Evolutionary conservation across 768 basidiomycete genomes (phyloP), one percentile per base, ranked within the genome.

Genomic region (Rhodotorula toruloides): DNA sequence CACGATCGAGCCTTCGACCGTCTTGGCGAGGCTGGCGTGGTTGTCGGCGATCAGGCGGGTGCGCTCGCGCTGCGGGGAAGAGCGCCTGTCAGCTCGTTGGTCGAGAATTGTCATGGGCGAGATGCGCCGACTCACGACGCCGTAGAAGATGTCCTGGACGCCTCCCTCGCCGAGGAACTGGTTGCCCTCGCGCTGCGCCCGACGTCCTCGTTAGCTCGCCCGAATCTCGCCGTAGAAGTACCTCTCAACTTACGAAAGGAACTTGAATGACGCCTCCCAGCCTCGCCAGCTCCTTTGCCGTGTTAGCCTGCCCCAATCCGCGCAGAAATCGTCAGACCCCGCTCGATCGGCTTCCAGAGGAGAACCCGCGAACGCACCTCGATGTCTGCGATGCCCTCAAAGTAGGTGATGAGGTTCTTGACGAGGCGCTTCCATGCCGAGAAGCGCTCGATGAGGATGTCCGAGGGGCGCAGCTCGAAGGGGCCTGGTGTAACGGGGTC

Each of bases 111-210:
- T 14, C 12, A 47, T 19, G 54, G 54, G 31, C 22, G 46, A 29
- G 17, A 40, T 50, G 1, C 29, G n/a, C 21, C 32, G 0, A 60
- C 67, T 40, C 50, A 73, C 74, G 67, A 99, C 86, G 64, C 81
- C 83, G 79, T 91, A 98, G 79, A 88, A 98, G 25, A 96, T 84
- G 75, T 97, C 94, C 61, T 75, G 74, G 22, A 99, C 80, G 54
- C 96, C 94, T 19, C 90, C 90, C 77, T 98, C 92, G n/a, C 96
- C 96, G 8, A 99, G 82, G 76, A 99, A 99, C 80, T 98, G 94
- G 79, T 96, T 94, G 12, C 92, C 66, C 46, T 68, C 67, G 32
- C 56, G 61, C 68, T 59, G 57, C 13, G 39, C 0, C 3, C 34
- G 37, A 7, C 13, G 12, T 21, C 42, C 12, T 12, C 42, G 21